A percentile compares a stretch with the other conserved stretches of the same genome.
These are phyloP conservation scores for Sphagnurus paluster DNA, from an alignment of 1,284 basidiomycete species.

Conservation along the genomic window DNA sequence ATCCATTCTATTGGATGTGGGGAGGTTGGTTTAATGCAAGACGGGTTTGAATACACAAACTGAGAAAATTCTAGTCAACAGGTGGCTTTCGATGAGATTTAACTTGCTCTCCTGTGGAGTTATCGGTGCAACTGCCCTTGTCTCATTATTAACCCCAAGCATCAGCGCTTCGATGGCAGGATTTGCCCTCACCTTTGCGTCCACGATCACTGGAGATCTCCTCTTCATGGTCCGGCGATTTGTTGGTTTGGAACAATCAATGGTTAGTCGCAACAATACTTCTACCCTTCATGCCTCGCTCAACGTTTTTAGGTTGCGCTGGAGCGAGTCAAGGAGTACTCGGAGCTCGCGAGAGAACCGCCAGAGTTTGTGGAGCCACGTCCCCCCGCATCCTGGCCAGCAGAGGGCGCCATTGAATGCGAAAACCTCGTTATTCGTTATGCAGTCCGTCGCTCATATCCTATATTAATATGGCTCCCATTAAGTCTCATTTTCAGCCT, in stretches of 20 bases:
- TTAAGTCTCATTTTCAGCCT: constrained; percentile 44
- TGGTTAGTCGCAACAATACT: constrained; percentile 53
- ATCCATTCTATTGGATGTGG: constrained; percentile 88
- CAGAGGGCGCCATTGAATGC: constrained; percentile 73
- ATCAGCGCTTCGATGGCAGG: constrained; percentile 82
- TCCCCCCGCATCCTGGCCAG: constrained; percentile 84
- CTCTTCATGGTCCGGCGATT: constrained; percentile 47
- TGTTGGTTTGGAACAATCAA: constrained; percentile 87
- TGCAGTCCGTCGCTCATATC: constrained; percentile 60
- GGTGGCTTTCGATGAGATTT: constrained; percentile 82
- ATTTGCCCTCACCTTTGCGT: constrained; percentile 83
- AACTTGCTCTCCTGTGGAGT: constrained; percentile 77
- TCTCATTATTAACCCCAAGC: constrained; percentile 66
- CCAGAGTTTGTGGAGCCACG: constrained; percentile 84
- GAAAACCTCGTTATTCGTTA: constrained; percentile 86
- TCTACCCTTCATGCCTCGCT: constrained; percentile 7
- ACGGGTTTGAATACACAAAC: neutral
- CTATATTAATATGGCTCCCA: constrained; percentile 5
- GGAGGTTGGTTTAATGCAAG: constrained; percentile 41
- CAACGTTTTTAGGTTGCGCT: constrained; percentile 70
- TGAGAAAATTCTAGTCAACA: constrained; percentile 55
- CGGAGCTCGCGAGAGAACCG: constrained; percentile 75
- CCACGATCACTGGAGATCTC: constrained; percentile 73
- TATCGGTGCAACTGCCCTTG: constrained; percentile 70
- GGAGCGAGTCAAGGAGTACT: constrained; percentile 91